These are phyloP conservation scores for Hemisphaericaspora lyxosophila DNA, from an alignment of 1,139 yeast species.

Conservation along the genomic window DNA sequence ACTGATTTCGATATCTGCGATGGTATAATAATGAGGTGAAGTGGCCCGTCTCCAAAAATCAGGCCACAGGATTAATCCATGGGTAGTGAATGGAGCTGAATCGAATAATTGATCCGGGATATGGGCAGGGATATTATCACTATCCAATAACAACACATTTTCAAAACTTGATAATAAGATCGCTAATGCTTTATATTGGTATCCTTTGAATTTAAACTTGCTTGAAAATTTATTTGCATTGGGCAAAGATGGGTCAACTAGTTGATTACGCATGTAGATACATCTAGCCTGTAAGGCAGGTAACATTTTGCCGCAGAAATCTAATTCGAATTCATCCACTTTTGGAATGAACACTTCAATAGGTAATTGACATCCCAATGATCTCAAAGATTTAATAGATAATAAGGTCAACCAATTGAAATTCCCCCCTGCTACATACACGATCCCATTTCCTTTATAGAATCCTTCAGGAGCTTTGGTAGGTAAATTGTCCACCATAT, in stretches of 20 bases:
- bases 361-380: slow-evolving; percentile 64
- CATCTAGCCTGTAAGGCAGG: slow-evolving; percentile 73
- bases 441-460: slow-evolving; percentile 73
- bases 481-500: slow-evolving; percentile 53
- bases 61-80: slow-evolving; percentile 48
- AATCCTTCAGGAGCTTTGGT: slow-evolving; percentile 32
- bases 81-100: slow-evolving; percentile 28
- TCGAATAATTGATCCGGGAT: slow-evolving; percentile 47
- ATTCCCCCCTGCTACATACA: slow-evolving; percentile 66
- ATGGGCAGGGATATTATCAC: slow-evolving; percentile 69
- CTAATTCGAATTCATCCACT: slow-evolving; percentile 65
- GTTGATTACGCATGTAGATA: slow-evolving; percentile 56
- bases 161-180: slow-evolving; percentile 74
- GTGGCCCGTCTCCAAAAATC: slow-evolving; percentile 50
- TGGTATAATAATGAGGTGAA: slow-evolving; percentile 40
- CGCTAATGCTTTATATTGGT: slow-evolving; percentile 78
- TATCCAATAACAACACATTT: slow-evolving; percentile 71
- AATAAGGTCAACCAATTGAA: slow-evolving; percentile 68
- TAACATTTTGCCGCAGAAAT: slow-evolving; percentile 61
- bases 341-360: slow-evolving; percentile 77
- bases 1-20: slow-evolving; percentile 34
- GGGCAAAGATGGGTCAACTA: slow-evolving; percentile 18
- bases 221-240: slow-evolving; percentile 11
- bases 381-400: slow-evolving; percentile 63
- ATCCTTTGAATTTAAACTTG: slow-evolving; percentile 61